These are phyloP conservation scores for Aquilaria agallochum DNA, from an alignment of 441 rosid species.

Conservation along the genomic window DNA sequence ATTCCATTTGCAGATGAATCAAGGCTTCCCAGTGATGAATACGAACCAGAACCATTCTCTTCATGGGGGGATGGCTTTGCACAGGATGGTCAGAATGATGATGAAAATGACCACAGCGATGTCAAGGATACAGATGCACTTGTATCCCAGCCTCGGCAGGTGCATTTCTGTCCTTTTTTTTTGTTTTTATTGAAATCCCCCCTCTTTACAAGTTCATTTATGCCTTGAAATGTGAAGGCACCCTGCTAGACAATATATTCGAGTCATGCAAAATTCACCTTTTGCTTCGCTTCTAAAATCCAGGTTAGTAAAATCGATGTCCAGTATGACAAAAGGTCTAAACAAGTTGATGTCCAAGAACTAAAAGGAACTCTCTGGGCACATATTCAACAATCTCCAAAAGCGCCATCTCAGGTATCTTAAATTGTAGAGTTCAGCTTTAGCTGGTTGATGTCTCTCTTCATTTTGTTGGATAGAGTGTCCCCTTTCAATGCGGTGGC, in stretches of 20 bases:
- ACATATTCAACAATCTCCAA: constrained; percentile 52
- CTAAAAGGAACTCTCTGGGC: constrained; percentile 88
- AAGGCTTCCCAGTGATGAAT: constrained; percentile 41
- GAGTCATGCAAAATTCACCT: constrained; percentile 1
- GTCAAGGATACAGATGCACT: constrained; percentile 51
- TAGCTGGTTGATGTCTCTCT: too few relatives aligned
- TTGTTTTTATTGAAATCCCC: neutral
- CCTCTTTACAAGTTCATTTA: neutral
- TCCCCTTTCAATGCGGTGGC: too few relatives aligned
- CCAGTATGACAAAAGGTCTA: constrained; percentile 76
- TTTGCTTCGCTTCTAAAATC: constrained; percentile 13
- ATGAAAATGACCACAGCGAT: constrained; percentile 55
- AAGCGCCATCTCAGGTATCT: constrained; percentile 40
- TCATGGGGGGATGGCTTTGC: constrained; percentile 61
- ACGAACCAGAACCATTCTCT: constrained; percentile 47
- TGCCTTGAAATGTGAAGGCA: neutral
- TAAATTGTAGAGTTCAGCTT: neutral
- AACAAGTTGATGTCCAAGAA: constrained; percentile 86
- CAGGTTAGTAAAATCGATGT: constrained; percentile 86
- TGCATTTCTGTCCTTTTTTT: constrained; percentile 20
- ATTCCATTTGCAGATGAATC: constrained; percentile 43
- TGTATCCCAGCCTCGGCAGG: constrained; percentile 95
- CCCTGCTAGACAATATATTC: too few relatives aligned
- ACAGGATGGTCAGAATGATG: constrained; percentile 41
- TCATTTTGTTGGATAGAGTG: too few relatives aligned